Percentiles rank a stretch among this genome's conserved stretches.
phyloP scores from a whole-genome alignment of 441 rosid species.

The Euphorbia corollata region DNA sequence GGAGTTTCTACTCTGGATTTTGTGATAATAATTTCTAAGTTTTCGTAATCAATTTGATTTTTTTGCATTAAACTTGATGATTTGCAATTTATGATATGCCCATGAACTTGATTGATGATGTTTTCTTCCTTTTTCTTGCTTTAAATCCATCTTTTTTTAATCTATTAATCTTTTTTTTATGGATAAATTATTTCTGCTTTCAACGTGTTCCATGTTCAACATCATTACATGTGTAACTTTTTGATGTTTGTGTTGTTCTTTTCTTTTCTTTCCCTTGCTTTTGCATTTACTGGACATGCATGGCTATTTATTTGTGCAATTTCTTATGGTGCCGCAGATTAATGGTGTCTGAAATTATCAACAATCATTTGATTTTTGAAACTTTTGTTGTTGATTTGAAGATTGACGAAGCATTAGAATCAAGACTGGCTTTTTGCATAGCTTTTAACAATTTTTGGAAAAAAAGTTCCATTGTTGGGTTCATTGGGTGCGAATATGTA shows the following conservation, averaged over 20 bases:
- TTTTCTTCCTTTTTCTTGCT: neutral
- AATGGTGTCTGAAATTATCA: constrained; percentile 57
- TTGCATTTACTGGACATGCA: neutral
- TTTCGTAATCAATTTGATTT: neutral
- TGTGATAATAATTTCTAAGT: neutral
- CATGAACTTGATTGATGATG: constrained; percentile 2
- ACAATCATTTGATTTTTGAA: constrained; percentile 51
- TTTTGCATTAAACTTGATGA: too few relatives aligned
- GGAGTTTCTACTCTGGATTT: neutral
- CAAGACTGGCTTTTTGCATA: constrained; percentile 30
- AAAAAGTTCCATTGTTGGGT: constrained; percentile 56
- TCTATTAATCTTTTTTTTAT: neutral
- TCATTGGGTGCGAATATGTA: constrained; percentile 57
- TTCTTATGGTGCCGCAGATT: constrained; percentile 46
- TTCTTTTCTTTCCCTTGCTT: neutral
- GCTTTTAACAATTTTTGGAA: constrained; percentile 32
- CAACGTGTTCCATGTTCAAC: too few relatives aligned
- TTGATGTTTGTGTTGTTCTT: neutral
- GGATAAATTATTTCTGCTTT: too few relatives aligned
- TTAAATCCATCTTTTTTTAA: neutral
- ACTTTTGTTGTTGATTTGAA: constrained; percentile 38
- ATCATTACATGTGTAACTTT: neutral
- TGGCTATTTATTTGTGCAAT: neutral
- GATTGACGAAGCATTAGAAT: constrained; percentile 32
- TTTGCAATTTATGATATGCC: neutral